Evolutionary conservation across 2,329 filamentous ascomycete genomes (phyloP), one percentile per base, ranked within the genome.

Genomic region (Mariannaea sp.): DNA sequence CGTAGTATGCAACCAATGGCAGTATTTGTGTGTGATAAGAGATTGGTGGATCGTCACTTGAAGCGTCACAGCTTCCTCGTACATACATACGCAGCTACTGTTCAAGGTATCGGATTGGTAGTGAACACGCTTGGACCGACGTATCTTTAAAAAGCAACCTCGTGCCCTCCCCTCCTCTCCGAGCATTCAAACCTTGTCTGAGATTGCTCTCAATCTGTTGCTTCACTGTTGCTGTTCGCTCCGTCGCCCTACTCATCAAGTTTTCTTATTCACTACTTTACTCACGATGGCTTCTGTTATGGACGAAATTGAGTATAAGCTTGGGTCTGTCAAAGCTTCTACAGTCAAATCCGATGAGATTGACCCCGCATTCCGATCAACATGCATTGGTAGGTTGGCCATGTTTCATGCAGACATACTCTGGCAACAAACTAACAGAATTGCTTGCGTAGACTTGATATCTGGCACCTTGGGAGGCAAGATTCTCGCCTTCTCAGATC

Each of bases 401-500:
- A 27, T 26, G 39, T 35, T 17, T 36, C 41, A 40, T 45, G 10
- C 7, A 19, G 36, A 22, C 35, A 38, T 17, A 12, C 27, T 38
- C n/a, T 16, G 1, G 6, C 16, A 41, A 16, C 33, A 26, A 42
- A 20, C 40, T 56, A 49, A 45, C 43, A 26, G 26, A 13, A 3
- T 19, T 35, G 8, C n/a, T 24, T 19, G 27, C 33, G 14, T 56
- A 87, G 84, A 87, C 66, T 74, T 88, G 43, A 72, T 86, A 49
- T 87, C 84, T 35, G 78, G 79, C 6, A 74, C 81, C 6, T 71
- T 88, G 38, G 85, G 84, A 57, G 84, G 84, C 53, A 84, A 82
- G 68, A 75, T 88, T 52, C 77, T 88, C 14, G 86, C 77, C 51
- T 85, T 80, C 70, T 88, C 85, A 42, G 82, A 88, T 67, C 76